phyloP scores from a whole-genome alignment of 805 yeast species.

The Metschnikowia kunwiensis region DNA sequence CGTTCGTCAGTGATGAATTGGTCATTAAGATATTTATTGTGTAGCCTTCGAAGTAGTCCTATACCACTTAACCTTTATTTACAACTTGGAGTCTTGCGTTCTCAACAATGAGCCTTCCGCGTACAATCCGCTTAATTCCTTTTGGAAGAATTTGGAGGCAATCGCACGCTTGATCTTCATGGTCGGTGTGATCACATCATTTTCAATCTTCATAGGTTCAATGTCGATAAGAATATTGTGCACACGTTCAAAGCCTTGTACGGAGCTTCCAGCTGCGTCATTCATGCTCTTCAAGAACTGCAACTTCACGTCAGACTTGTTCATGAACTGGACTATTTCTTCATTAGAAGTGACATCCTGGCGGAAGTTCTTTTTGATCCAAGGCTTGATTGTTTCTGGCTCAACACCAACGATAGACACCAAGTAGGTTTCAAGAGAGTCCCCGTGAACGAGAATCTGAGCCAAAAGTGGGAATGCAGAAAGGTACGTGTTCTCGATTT shows the following conservation, averaged over 20 bases:
- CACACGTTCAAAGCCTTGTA: slow-evolving; percentile 63
- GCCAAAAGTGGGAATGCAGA: slow-evolving; percentile 47
- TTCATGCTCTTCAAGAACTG: slow-evolving; percentile 40
- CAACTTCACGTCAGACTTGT: slow-evolving; percentile 27
- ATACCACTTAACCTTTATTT: background rate
- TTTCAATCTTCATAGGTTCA: slow-evolving; percentile 62
- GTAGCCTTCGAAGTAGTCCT: background rate
- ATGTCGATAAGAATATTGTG: slow-evolving; percentile 50
- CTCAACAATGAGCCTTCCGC: slow-evolving; percentile 34
- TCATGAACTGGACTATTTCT: slow-evolving; percentile 27
- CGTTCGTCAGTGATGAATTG: no score
- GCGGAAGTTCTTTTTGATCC: slow-evolving; percentile 13
- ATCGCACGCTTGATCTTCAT: slow-evolving; percentile 45
- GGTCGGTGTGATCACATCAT: slow-evolving; percentile 68
- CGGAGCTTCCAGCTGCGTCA: slow-evolving; percentile 26
- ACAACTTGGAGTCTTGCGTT: slow-evolving; percentile 21
- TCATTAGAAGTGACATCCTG: slow-evolving; percentile 8
- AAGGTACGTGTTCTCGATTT: slow-evolving; percentile 18
- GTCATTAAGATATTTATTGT: no score
- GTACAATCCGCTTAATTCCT: slow-evolving; percentile 10
- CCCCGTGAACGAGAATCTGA: slow-evolving; percentile 64
- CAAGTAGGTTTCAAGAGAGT: slow-evolving; percentile 51
- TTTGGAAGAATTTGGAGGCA: slow-evolving; percentile 26
- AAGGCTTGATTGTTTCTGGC: slow-evolving; percentile 25
- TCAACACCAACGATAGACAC: slow-evolving; percentile 66